phyloP scores from a whole-genome alignment of 1,284 basidiomycete species.

The Sporisorium reilianum region DNA sequence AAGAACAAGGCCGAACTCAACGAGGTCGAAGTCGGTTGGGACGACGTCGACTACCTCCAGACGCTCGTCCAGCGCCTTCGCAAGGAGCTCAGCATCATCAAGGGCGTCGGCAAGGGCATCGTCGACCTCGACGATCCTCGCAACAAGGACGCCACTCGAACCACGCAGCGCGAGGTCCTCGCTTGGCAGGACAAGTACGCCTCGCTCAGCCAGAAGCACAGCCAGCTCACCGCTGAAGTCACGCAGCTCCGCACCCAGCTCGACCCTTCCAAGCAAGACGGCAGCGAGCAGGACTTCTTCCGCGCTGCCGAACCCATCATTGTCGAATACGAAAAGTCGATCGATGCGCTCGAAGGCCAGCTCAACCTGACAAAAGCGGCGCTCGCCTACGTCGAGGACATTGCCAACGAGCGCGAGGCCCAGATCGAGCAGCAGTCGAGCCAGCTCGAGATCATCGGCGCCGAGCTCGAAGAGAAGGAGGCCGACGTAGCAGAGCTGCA shows the following conservation, averaged over 20 bases:
- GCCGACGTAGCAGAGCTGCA: slow-evolving; percentile 85
- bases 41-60: slow-evolving; percentile 96
- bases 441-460: slow-evolving; percentile 72
- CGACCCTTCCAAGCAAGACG: slow-evolving; percentile 56
- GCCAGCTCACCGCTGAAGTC: slow-evolving; percentile 87
- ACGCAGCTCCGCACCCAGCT: slow-evolving; percentile 71
- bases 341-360: slow-evolving; percentile 93
- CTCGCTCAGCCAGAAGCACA: slow-evolving; percentile 83
- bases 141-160: slow-evolving; percentile 35
- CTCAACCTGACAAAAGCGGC: slow-evolving; percentile 89
- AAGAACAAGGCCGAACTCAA: slow-evolving; percentile 93
- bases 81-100: slow-evolving; percentile 83
- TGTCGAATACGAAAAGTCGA: slow-evolving; percentile 94
- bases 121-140: slow-evolving; percentile 40
- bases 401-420: slow-evolving; percentile 88
- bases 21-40: slow-evolving; percentile 97
- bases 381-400: slow-evolving; percentile 86
- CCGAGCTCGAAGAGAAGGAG: slow-evolving; percentile 80
- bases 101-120: slow-evolving; percentile 73
- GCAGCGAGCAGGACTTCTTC: slow-evolving; percentile 82
- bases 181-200: slow-evolving; percentile 85
- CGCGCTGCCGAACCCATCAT: slow-evolving; percentile 98
- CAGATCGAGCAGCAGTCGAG: slow-evolving; percentile 75
- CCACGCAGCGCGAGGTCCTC: slow-evolving; percentile 75
- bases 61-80: slow-evolving; percentile 73